Percentiles rank a stretch among this genome's conserved stretches.
Conservation (phyloP, 306 rosid species). For the Albizia julibrissin region DNA sequence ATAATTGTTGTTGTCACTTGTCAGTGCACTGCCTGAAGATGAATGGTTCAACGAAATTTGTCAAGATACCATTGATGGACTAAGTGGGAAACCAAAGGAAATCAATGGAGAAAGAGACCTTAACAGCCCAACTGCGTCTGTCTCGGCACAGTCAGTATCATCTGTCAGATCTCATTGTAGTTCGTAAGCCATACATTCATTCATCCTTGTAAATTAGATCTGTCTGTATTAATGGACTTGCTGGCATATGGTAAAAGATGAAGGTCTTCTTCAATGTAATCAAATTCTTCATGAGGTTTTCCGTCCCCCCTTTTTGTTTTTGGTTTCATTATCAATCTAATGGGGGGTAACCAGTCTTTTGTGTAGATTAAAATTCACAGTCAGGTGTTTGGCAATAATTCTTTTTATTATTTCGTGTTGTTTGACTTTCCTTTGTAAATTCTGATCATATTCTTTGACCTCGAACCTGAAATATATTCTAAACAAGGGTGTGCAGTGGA, state of each 20-base stretch:
- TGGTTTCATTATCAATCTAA: not conserved
- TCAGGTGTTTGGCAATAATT: conserved; percentile 34
- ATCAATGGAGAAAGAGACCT: conserved; percentile 80
- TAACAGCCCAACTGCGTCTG: conserved; percentile 94
- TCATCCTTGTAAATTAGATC: conserved; percentile 48
- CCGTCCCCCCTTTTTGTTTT: not conserved
- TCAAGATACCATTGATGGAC: conserved; percentile 82
- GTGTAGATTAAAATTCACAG: conserved; percentile 37
- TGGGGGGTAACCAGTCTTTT: conserved; percentile 28
- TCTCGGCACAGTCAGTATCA: conserved; percentile 94
- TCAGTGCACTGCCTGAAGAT: conserved; percentile 87
- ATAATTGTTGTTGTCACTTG: conserved; percentile 38
- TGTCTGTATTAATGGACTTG: conserved; percentile 23
- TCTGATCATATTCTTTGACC: conserved; percentile 45
- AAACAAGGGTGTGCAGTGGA: not conserved
- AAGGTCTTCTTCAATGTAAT: conserved; percentile 7
- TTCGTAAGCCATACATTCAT: conserved; percentile 47
- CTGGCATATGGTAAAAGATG: conserved; percentile 7
- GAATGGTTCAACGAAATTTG: conserved; percentile 91
- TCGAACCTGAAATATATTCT: conserved; percentile 36
- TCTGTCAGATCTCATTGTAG: conserved; percentile 92
- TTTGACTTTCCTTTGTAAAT: conserved; percentile 50
- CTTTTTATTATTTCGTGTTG: not conserved
- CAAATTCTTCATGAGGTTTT: not conserved
- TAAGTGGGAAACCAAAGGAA: conserved; percentile 88